Evolutionary conservation across 257 asterid genomes (phyloP), one percentile per base, ranked within the genome.

Genomic region (Eucommia ulmoides): DNA sequence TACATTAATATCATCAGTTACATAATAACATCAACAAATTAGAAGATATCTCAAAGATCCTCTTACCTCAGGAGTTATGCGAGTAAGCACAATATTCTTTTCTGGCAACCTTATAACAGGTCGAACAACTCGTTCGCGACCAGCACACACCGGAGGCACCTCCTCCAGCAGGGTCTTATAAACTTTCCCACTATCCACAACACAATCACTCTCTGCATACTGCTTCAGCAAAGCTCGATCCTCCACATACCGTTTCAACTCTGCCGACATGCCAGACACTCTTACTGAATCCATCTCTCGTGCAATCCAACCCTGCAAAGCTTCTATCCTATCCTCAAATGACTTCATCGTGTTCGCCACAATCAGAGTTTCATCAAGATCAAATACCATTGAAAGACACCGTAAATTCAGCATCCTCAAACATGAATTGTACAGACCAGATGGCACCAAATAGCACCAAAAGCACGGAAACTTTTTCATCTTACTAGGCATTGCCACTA

Each of bases 281-380:
- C 93, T 72, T 42, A 85, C 58, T 64, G 84, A 73, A 59, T 91
- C 98, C 12, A 50, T 66, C 67, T 91, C 98, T 52, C 88, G 83
- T 1, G 65, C 77, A 64, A 91, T 75, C 88, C 84, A 77, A 41
- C 66, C 75, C 65, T 69, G 62, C 65, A 91, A 71, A 53, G 67
- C 59, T 16, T 85, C 98, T 52, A 91, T 91, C 65, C 83, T 82
- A 73, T 91, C 98, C 66, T 91, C 96, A 72, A 85, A 86, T 0
- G 98, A 91, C 78, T 83, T 91, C 96, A 91, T 78, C 23, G 98
- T 91, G 73, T 91, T 91, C 67, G 98, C 96, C 66, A 91, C 98
- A 69, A 91, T 81, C 49, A 91, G 86, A 38, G 98, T 91, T 67
- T 91, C 98, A 23, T 91, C 98, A 24, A 91, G 93, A 75, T 91